phyloP scores from a whole-genome alignment of 140 eudicot genomes.

The Flaveria floridana region DNA sequence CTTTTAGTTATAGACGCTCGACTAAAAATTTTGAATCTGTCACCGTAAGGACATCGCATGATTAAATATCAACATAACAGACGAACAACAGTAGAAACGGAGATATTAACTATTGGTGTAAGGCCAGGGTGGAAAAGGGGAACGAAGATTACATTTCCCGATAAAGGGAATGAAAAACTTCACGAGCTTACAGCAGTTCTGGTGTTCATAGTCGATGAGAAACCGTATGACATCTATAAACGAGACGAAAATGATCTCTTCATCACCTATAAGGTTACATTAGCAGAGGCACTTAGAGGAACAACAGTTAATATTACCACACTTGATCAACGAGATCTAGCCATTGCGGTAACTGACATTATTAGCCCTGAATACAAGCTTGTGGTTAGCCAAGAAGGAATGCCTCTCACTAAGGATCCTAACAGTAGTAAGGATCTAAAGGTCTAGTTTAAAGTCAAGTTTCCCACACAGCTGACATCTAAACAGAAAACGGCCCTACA shows the following conservation, averaged over 20 bases:
- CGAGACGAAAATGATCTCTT: no score
- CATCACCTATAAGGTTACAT: conserved; percentile 21
- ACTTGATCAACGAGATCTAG: conserved; percentile 35
- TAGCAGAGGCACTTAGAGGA: conserved; percentile 64
- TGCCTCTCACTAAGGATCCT: conserved; percentile 69
- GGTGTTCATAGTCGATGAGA: no score
- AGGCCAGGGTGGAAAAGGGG: conserved; percentile 78
- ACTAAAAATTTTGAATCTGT: no score
- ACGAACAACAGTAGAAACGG: conserved; percentile 38
- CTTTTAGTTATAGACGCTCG: no score
- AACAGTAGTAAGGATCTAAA: conserved; percentile 48
- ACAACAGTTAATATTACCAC: conserved; percentile 39
- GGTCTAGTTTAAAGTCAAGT: conserved; percentile 57
- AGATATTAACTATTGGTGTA: conserved; percentile 56
- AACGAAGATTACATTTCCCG: conserved; percentile 62
- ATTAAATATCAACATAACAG: conserved; percentile 24
- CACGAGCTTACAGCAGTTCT: no score
- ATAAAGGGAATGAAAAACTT: conserved; percentile 28
- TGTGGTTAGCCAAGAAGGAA: conserved; percentile 56
- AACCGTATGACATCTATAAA: no score
- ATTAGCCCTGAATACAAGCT: conserved; percentile 28
- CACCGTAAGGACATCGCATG: no score
- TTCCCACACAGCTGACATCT: conserved; percentile 31
- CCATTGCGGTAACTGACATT: no score
- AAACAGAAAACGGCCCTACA: no score